phyloP scores from a whole-genome alignment of 352 stramenopile genomes.

The Pythium volutum region DNA sequence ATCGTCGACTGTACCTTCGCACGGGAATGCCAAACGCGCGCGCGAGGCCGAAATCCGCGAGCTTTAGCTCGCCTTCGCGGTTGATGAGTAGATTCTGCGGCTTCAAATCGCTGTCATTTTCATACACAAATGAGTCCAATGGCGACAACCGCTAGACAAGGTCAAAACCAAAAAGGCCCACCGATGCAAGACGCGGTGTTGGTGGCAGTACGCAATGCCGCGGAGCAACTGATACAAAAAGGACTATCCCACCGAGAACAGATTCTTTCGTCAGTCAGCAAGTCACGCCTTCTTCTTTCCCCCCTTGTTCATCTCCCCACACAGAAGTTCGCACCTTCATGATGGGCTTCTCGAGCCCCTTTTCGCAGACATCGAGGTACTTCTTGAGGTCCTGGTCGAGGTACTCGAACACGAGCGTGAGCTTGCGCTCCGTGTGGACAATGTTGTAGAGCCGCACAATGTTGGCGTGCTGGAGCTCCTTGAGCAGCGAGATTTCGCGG shows the following conservation, averaged over 20 bases:
- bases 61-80: slow-evolving; percentile 96
- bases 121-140: not conserved
- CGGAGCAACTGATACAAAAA: slow-evolving; percentile 95
- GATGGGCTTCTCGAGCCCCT: slow-evolving; percentile 78
- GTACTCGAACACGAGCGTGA: slow-evolving; percentile 99
- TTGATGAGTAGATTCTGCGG: slow-evolving; percentile 99
- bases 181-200: slow-evolving; percentile 93
- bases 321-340: slow-evolving; percentile 88
- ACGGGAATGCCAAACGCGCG: slow-evolving; percentile 99
- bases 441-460: slow-evolving; percentile 99
- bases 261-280: slow-evolving; percentile 2
- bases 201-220: slow-evolving; percentile 99
- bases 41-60: slow-evolving; percentile 99
- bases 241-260: slow-evolving; percentile 58
- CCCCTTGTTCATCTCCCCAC: no score
- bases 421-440: slow-evolving; percentile 98
- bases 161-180: slow-evolving; percentile 19
- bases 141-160: no score
- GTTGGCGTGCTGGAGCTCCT: slow-evolving; percentile 97
- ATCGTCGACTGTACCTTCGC: slow-evolving; percentile 56
- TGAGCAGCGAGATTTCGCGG: slow-evolving; percentile 98
- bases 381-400: slow-evolving; percentile 97
- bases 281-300: no score
- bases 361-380: slow-evolving; percentile 93
- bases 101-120: slow-evolving; percentile 95